Percentiles rank a stretch among this genome's conserved stretches.
phyloP scores from a whole-genome alignment of 345 rosid genomes.

The Melastoma malabathricum region DNA sequence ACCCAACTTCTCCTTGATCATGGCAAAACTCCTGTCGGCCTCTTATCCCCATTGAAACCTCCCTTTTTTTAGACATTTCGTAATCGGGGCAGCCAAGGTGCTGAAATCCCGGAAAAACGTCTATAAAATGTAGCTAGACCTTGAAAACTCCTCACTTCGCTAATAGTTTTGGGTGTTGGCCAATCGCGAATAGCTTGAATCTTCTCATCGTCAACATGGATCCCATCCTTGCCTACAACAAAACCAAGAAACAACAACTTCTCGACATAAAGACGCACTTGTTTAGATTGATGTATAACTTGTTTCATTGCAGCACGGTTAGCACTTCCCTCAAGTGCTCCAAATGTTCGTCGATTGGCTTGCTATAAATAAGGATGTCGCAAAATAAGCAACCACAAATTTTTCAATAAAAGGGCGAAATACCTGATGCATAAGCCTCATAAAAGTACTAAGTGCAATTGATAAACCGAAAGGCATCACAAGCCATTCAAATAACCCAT shows the following conservation, averaged over 20 bases:
- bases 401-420: not conserved
- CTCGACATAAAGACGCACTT: not conserved
- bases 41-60: not conserved
- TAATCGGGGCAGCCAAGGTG: not conserved
- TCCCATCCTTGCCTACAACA: constrained; percentile 1
- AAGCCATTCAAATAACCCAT: not conserved
- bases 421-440: not conserved
- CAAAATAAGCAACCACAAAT: not conserved
- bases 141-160: not conserved
- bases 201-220: constrained; percentile 2
- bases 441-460: not conserved
- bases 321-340: not conserved
- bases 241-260: not conserved
- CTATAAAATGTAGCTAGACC: not conserved
- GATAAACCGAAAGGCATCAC: not conserved
- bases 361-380: not conserved
- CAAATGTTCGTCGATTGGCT: not conserved
- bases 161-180: not conserved
- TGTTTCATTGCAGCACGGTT: not conserved
- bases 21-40: not conserved
- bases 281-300: constrained; percentile 1
- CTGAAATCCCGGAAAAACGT: not conserved
- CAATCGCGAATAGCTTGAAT: not conserved
- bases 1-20: not conserved
- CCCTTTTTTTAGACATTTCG: not conserved